Evolutionary conservation across 345 rosid genomes (phyloP).

Genomic region (Diplotaxis tenuifolia): DNA sequence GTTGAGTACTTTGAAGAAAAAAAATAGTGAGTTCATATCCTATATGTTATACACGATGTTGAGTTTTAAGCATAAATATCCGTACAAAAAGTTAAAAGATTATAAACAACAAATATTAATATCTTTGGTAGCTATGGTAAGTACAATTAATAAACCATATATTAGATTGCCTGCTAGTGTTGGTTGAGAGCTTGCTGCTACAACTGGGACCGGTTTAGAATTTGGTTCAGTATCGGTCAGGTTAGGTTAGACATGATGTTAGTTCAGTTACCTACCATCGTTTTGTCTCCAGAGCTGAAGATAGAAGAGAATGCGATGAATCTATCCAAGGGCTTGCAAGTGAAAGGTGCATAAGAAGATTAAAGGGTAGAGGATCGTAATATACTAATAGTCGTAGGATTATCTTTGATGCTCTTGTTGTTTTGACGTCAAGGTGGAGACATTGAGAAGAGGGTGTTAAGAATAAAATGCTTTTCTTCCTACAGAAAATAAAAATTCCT

Average conservation of each 20-base stretch:
- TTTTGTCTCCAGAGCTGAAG: background rate
- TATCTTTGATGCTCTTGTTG: slow-evolving; percentile 2
- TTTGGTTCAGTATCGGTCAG: slow-evolving; percentile 16
- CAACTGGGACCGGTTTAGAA: slow-evolving; percentile 7
- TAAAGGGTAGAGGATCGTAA: slow-evolving; percentile 7
- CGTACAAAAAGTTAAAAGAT: too few relatives aligned
- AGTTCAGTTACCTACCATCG: background rate
- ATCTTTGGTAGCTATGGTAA: too few relatives aligned
- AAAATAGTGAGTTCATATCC: background rate
- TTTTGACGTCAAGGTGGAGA: slow-evolving; percentile 7
- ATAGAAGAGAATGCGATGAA: too few relatives aligned
- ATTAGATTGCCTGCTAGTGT: background rate
- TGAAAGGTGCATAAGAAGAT: background rate
- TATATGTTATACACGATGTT: too few relatives aligned
- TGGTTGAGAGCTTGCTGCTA: slow-evolving; percentile 1
- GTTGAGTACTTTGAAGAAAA: background rate
- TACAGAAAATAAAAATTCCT: slow-evolving; percentile 16
- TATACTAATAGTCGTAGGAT: background rate
- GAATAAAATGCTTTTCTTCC: slow-evolving; percentile 33
- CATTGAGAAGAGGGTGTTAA: slow-evolving; percentile 21
- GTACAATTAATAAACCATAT: slow-evolving; percentile 11
- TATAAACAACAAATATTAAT: too few relatives aligned
- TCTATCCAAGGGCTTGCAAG: slow-evolving; percentile 12
- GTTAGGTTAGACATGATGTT: slow-evolving; percentile 21
- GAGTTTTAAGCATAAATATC: too few relatives aligned